Evolutionary conservation across 1,284 basidiomycete species (phyloP), one percentile per base, ranked within the genome.

Genomic region (Peniophora sp.): DNA sequence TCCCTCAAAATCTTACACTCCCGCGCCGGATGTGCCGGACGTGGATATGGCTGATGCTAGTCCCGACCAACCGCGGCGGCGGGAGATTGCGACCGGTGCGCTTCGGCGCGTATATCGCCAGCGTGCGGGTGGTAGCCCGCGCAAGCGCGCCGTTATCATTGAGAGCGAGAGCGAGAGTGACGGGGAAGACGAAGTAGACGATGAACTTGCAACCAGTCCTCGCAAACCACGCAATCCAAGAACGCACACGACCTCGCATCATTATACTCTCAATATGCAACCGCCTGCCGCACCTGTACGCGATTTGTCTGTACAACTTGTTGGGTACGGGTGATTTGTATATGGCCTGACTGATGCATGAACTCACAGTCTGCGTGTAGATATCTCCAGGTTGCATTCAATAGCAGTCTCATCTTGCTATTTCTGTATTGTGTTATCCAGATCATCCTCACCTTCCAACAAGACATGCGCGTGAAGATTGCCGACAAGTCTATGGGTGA

Each of bases 371-470:
- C 54, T 59, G 56, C 58, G 41, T 39, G 16, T 62, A 94, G 92
- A 55, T 95, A 95, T 65, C 76, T 95, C 14, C 95, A 97, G 65
- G 92, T 98, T 67, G 80, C 91, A 64, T 97, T 97, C 74, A 97
- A 98, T 67, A 72, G 89, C n/a, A 85, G 89, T 3, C 77, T 98
- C 35, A 83, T 95, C 45, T 62, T 89, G 32, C 74, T 94, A 47
- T 89, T 92, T 63, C 71, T 99, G 52, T 97, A 95, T 63, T 74
- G 97, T 48, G 74, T 88, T 39, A 69, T 92, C 41, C 83, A 89
- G 63, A 89, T 97, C 65, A 85, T 98, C 58, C 72, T 91, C 53
- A 95, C 94, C 1, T 84, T 99, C 24, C 88, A 92, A 59, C 79
- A 81, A 46, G 96, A 99, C 65, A 92, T 99, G 16, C 81, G 89